Base-by-base conservation (phyloP, 441 rosid species). In the Euphorbia corollata region DNA sequence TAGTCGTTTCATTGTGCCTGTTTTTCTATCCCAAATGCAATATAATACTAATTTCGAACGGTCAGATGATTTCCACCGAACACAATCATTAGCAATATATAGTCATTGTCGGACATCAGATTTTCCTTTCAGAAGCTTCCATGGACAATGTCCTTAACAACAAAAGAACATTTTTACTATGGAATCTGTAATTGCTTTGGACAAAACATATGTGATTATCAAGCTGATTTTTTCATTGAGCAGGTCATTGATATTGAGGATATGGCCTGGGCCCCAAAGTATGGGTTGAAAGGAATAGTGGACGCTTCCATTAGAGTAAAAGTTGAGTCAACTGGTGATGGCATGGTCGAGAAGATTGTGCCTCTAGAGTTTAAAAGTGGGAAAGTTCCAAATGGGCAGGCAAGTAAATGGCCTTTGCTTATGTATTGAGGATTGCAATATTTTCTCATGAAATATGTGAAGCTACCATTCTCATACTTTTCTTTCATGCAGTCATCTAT, bases 351-450 rank as follows among this genome's bases (percentile, higher is more conserved):
- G 78, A 85, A 73, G 72, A 86, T 95, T 71, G 68, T 92, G 77
- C 99, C 99, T 2, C 75, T 95, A 38, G 99, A 95, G 81, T 95
- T 95, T 75, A 95, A 95, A 81, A 86, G 96, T 68, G 99, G 99
- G 66, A 95, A 92, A 83, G 73, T 74, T 61, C 82, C 89, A 50
- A 81, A 61, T 79, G 95, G 90, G 61, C 97, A 95, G 96, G 98
- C 79, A 82, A 77, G 87, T 72, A 50, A 55, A 18, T 45, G 63
- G 74, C 55, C 32, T 56, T 48, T 62, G 23, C 74, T 50, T 50
- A 22, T 62, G 10, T 51, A 63, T 19, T 24, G 23, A 36, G 19
- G 16, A 47, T 39, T 71, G 51, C 38, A 32, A 8, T 58, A 13
- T 70, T 30, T 54, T 51, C 32, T 76, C 18, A 61, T 38, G 34